Base-by-base conservation (phyloP, 345 rosid species). In the Passiflora organensis region DNA sequence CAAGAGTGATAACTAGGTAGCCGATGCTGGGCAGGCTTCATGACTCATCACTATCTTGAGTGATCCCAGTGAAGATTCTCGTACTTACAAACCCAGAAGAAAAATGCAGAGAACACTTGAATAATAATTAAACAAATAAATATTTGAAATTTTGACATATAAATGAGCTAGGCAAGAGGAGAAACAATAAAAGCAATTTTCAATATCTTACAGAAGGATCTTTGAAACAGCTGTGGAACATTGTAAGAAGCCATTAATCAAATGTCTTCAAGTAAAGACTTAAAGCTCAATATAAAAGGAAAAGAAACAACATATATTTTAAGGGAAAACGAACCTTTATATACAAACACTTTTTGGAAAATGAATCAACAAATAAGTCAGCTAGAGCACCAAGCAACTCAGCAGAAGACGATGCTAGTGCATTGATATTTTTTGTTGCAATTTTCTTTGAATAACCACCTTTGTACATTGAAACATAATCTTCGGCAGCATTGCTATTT, bases 341-440 rank as follows among this genome's bases (percentile, higher is more conserved):
- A 71, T 72, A 76, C 49, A 70, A 48, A 46, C 77, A 73, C 70
- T 75, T 79, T 58, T 63, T 76, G 48, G 77, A 57, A 59, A 23
- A 43, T 48, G 91, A 82, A 66, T 61, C 60, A 51, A 84, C 62
- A 63, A 75, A 80, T 48, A 74, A 63, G 68, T 84, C 82, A 28
- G 55, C 73, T 51, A 93, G 76, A 78, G 84, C 71, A 70, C 68
- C 91, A 65, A 93, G 89, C 77, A 93, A 59, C 74, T 73, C 83
- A 23, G 73, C 9, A 4, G 96, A 83, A 64, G 69, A 71, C 53
- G 87, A 81, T 49, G 87, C 77, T 61, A 93, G 51, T 66, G 84
- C 80, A 71, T 60, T 80, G 64, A 82, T 71, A 76, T 89, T 86
- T 72, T 64, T 89, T 9, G 59, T 53, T 36, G 99, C 94, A 71